These are phyloP conservation scores for Somion occarium DNA, from an alignment of 1,284 basidiomycete genomes.

Conservation along the genomic window DNA sequence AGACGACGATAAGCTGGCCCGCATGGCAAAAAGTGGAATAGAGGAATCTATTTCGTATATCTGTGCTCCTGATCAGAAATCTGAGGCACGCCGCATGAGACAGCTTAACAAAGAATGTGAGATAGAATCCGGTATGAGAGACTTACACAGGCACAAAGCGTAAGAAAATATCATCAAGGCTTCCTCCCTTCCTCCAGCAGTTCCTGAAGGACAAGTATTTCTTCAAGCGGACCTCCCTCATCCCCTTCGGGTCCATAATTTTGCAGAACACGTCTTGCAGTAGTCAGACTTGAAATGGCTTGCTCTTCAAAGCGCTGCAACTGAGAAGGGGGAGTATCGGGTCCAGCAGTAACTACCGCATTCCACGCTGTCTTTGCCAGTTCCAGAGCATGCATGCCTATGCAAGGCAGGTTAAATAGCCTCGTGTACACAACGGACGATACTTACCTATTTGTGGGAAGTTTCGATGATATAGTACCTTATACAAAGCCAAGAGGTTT, in stretches of 20 bases:
- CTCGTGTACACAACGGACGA: not conserved
- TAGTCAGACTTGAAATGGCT: conserved; percentile 31
- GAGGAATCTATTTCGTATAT: too few relatives aligned
- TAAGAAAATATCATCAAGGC: not conserved
- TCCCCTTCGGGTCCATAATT: conserved; percentile 59
- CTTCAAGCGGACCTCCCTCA: conserved; percentile 50
- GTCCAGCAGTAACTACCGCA: conserved; percentile 30
- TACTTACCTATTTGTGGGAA: conserved; percentile 73
- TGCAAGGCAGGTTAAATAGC: conserved; percentile 1
- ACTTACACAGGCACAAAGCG: too few relatives aligned
- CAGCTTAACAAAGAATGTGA: too few relatives aligned
- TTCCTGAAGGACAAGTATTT: conserved; percentile 39
- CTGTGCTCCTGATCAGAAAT: too few relatives aligned
- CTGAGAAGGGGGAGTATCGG: conserved; percentile 9
- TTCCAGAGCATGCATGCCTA: conserved; percentile 72
- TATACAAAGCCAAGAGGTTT: conserved; percentile 58
- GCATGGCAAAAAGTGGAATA: too few relatives aligned
- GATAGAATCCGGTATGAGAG: too few relatives aligned
- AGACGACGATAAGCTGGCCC: too few relatives aligned
- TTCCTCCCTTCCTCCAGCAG: conserved; percentile 16
- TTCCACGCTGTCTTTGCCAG: conserved; percentile 75
- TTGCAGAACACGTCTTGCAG: conserved; percentile 37
- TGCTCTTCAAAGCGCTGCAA: conserved; percentile 5
- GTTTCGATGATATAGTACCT: conserved; percentile 61
- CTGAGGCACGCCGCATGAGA: too few relatives aligned